Evolutionary conservation across 2,329 filamentous ascomycete species (phyloP), one percentile per base, ranked within the genome.

Genomic region (Neurospora sp.): DNA sequence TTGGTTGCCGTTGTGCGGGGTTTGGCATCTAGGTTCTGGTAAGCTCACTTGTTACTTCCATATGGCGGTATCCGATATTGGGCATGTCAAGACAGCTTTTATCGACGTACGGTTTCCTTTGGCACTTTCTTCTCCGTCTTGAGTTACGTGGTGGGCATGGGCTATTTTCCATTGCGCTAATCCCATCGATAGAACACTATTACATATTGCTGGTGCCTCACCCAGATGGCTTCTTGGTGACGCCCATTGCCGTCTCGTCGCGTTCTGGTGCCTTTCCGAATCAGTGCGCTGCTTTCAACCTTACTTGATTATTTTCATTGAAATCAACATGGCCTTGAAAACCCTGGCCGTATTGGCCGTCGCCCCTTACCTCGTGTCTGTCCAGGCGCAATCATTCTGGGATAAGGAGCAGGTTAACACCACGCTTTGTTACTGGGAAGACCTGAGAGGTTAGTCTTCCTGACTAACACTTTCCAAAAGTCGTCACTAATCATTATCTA

Each of bases 361-460:
- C 78, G 71, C 74, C 74, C 70, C 74, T 74, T 39, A 76, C 75
- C 66, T 76, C 76, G 11, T 58, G 69, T 77, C 39, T 39, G 79
- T 73, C 62, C 62, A 73, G 38, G 84, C 81, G 19, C 85, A 81
- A 76, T 76, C 81, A 69, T 78, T 78, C 78, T 90, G 87, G 87
- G 69, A 74, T 17, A 66, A 77, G 1, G 78, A 79, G 46, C 85
- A 90, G 76, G 78, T 87, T 68, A 89, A 86, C 75, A 82, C 85
- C 8, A 85, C 84, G 13, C 86, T 91, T 76, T 91, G 88, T 76
- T 78, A 77, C 67, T 91, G 89, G 89, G 69, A 76, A 68, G 79
- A 82, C 73, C 79, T 80, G 13, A 79, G 82, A 80, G 82, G 82
- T 82, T 75, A 72, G 76, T 69, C 46, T 66, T 42, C 2, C 8